These are phyloP conservation scores for Xylaria cubensis DNA, from an alignment of 495 filamentous ascomycete genomes.

Conservation along the genomic window DNA sequence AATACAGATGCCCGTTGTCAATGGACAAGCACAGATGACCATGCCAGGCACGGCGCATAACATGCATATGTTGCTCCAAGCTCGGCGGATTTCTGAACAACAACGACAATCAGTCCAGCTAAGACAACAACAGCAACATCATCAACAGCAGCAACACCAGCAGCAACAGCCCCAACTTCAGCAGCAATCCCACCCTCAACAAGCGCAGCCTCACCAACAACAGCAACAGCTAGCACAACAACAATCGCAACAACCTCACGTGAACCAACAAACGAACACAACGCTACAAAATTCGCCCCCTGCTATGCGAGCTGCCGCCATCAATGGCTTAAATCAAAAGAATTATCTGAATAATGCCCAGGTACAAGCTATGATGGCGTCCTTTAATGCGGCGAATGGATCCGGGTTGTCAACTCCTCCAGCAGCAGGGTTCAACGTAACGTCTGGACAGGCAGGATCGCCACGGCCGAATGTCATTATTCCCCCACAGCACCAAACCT, in stretches of 20 bases:
- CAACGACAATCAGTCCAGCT: constrained; percentile 62
- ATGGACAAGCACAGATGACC: constrained; percentile 65
- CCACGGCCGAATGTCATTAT: constrained; percentile 45
- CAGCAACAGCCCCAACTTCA: constrained; percentile 44
- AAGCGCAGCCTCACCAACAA: constrained; percentile 40
- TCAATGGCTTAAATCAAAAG: constrained; percentile 60
- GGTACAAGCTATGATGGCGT: constrained; percentile 51
- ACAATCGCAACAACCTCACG: constrained; percentile 47
- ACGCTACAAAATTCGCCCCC: constrained; percentile 47
- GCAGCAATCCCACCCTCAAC: constrained; percentile 37
- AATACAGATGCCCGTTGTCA: constrained; percentile 69
- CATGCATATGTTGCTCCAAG: constrained; percentile 58
- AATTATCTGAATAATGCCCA: constrained; percentile 52
- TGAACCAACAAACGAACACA: constrained; percentile 39
- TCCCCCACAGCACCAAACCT: constrained; percentile 40
- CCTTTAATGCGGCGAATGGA: constrained; percentile 46
- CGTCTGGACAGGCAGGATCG: constrained; percentile 44
- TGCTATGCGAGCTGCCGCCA: constrained; percentile 52
- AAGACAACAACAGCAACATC: constrained; percentile 54
- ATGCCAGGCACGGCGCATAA: constrained; percentile 71
- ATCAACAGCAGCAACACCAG: constrained; percentile 49
- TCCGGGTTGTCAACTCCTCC: constrained; percentile 50
- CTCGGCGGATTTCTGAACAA: constrained; percentile 68
- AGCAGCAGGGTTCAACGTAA: constrained; percentile 45
- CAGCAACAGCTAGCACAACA: constrained; percentile 46